A percentile compares a stretch with the other conserved stretches of the same genome.
Evolutionary conservation across 257 asterid species (phyloP).

Genomic region (Catharanthus roseus): DNA sequence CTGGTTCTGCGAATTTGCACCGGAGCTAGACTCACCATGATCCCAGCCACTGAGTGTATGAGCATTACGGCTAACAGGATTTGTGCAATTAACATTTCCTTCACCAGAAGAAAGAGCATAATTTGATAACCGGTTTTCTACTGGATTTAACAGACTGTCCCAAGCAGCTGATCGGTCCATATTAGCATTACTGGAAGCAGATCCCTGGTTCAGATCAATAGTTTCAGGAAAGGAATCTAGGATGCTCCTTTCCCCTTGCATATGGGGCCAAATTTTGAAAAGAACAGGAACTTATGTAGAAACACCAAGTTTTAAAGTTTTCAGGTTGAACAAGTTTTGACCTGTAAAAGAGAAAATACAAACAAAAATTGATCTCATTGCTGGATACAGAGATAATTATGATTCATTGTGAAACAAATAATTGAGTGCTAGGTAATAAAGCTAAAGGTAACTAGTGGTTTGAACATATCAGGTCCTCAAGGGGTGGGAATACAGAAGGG

Average conservation of each 20-base stretch:
- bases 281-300: slow-evolving; percentile 6
- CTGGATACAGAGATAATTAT: no score
- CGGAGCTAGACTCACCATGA: slow-evolving; percentile 74
- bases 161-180: slow-evolving; percentile 46
- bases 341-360: not conserved
- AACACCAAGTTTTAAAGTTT: slow-evolving; percentile 11
- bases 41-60: slow-evolving; percentile 51
- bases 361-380: not conserved
- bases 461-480: not conserved
- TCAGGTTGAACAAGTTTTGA: not conserved
- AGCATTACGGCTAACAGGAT: slow-evolving; percentile 25
- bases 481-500: not conserved
- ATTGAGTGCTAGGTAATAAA: not conserved
- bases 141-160: slow-evolving; percentile 52
- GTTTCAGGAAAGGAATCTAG: slow-evolving; percentile 68
- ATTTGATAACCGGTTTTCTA: slow-evolving; percentile 44
- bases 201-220: slow-evolving; percentile 70
- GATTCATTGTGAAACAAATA: not conserved
- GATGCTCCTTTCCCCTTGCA: slow-evolving; percentile 69
- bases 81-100: slow-evolving; percentile 26
- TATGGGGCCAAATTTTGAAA: slow-evolving; percentile 14
- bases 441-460: not conserved
- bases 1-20: slow-evolving; percentile 36
- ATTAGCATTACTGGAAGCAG: slow-evolving; percentile 41
- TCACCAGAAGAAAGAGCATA: slow-evolving; percentile 39